phyloP scores from a whole-genome alignment of 1,139 yeast genomes.

The Wickerhamomyces sp. region DNA sequence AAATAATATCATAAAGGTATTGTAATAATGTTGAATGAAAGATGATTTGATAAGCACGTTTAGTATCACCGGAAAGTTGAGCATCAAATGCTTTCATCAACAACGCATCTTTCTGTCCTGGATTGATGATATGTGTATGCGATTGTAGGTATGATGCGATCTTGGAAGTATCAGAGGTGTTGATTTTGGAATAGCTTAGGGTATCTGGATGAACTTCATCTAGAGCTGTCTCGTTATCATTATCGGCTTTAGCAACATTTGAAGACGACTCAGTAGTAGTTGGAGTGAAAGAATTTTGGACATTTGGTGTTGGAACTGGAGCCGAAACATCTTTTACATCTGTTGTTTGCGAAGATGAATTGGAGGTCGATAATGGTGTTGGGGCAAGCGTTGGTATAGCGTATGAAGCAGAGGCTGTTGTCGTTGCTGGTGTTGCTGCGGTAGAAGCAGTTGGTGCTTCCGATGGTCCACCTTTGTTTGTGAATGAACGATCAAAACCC shows the following conservation, averaged over 20 bases:
- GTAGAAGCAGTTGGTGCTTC: slow-evolving; percentile 7
- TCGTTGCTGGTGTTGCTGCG: slow-evolving; percentile 5
- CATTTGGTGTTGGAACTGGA: slow-evolving; percentile 7
- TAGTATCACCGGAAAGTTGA: slow-evolving; percentile 58
- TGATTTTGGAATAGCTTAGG: slow-evolving; percentile 54
- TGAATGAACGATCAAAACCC: slow-evolving; percentile 85
- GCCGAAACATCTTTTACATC: too few relatives aligned
- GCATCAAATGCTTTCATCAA: slow-evolving; percentile 89
- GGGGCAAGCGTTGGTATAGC: neutral
- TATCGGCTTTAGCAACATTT: neutral
- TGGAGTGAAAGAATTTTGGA: neutral
- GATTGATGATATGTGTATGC: slow-evolving; percentile 64
- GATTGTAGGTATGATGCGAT: slow-evolving; percentile 48
- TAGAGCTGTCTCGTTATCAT: slow-evolving; percentile 18
- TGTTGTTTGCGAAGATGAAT: slow-evolving; percentile 1
- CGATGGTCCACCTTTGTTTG: slow-evolving; percentile 54
- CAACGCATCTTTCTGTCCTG: slow-evolving; percentile 86
- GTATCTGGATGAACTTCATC: slow-evolving; percentile 61
- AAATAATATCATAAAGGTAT: slow-evolving; percentile 64
- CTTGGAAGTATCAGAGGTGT: slow-evolving; percentile 39
- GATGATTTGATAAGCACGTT: slow-evolving; percentile 54
- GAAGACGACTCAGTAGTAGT: neutral
- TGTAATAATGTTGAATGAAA: slow-evolving; percentile 80
- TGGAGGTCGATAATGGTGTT: slow-evolving; percentile 1
- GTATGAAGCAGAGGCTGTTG: neutral